These are phyloP conservation scores for Casuarina equisetifolia DNA, from an alignment of 306 rosid species.

Conservation along the genomic window DNA sequence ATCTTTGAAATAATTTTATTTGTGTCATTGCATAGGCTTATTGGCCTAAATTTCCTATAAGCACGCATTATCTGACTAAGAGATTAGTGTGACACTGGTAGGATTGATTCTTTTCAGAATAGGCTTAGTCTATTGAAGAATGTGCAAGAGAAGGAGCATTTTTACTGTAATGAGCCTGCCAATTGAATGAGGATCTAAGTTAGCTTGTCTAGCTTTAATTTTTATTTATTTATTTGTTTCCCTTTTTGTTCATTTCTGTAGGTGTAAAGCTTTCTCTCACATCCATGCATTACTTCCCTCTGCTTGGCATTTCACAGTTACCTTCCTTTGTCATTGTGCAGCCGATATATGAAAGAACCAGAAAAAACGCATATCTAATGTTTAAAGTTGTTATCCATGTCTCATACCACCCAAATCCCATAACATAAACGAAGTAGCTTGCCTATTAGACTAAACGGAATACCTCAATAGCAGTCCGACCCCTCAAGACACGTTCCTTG, in stretches of 20 bases:
- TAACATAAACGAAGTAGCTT: not conserved
- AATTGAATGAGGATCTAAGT: not conserved
- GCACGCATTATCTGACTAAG: no score
- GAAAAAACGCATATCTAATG: not conserved
- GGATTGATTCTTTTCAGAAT: not conserved
- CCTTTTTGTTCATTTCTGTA: not conserved
- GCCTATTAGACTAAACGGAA: constrained; percentile 12
- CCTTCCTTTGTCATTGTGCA: not conserved
- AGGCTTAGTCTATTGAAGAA: not conserved
- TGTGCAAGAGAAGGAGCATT: not conserved
- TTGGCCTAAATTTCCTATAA: no score
- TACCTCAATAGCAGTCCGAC: constrained; percentile 98
- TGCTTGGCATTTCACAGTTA: not conserved
- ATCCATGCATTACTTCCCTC: not conserved
- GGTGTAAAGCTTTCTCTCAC: not conserved
- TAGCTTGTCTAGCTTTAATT: not conserved
- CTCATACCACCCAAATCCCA: constrained; percentile 8
- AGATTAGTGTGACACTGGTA: no score
- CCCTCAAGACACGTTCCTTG: constrained; percentile 91
- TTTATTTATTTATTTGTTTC: not conserved
- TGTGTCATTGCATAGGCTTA: no score
- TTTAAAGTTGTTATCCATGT: not conserved
- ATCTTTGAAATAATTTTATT: no score
- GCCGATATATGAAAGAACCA: no score
- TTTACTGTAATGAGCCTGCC: constrained; percentile 9